Conservation (phyloP, 1,139 yeast genomes). For the Saccharomyces hybrid region DNA sequence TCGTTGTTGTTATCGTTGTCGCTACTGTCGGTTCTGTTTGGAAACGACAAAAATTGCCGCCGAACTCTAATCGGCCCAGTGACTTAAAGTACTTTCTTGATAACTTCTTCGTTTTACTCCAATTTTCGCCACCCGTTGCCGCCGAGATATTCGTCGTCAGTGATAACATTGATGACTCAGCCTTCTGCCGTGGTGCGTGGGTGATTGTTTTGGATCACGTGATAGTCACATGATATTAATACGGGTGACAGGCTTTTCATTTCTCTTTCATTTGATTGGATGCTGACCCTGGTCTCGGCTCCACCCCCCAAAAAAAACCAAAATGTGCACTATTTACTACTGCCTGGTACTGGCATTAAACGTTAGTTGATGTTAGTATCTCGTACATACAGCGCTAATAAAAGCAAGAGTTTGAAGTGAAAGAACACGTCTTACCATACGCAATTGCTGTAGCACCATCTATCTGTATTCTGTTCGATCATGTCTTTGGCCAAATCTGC, state of each 20-base stretch:
- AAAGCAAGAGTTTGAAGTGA: too few relatives aligned
- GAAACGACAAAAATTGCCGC: not conserved
- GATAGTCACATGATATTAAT: not conserved
- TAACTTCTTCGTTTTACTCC: not conserved
- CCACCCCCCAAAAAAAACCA: not conserved
- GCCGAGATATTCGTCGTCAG: not conserved
- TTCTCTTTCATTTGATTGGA: not conserved
- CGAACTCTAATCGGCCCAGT: not conserved
- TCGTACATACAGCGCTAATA: too few relatives aligned
- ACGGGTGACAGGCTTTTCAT: not conserved
- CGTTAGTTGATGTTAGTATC: not conserved
- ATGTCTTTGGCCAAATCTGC: slow-evolving; percentile 48
- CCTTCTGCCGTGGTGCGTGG: too few relatives aligned
- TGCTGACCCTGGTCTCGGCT: not conserved
- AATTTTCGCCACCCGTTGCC: not conserved
- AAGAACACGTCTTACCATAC: not conserved
- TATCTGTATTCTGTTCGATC: not conserved
- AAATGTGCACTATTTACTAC: not conserved
- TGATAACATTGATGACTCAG: not conserved
- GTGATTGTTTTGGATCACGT: not conserved
- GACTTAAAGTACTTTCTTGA: not conserved
- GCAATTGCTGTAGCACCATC: not conserved
- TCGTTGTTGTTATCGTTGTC: too few relatives aligned
- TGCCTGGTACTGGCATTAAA: not conserved
- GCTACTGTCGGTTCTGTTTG: not conserved